These are phyloP conservation scores for Gracilariopsis chorda DNA, from an alignment of 23 red algal genomes.

Conservation along the genomic window DNA sequence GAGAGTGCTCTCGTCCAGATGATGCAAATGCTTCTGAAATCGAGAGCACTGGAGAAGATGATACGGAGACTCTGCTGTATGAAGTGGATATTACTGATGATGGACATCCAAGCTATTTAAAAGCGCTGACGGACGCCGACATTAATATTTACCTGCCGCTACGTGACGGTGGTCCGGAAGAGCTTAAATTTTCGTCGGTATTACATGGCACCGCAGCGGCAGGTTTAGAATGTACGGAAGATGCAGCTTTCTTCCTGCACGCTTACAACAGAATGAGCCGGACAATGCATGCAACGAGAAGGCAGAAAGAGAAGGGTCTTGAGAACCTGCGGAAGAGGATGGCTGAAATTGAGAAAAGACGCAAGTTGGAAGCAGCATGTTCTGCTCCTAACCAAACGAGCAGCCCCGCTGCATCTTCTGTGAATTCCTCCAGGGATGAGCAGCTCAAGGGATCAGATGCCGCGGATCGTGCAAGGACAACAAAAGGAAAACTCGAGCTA, in stretches of 20 bases:
- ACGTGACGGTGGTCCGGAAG: constrained; percentile 83
- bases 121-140: constrained; percentile 70
- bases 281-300: constrained; percentile 49
- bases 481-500: not conserved
- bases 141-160: constrained; percentile 72
- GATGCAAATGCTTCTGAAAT: not conserved
- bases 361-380: not conserved
- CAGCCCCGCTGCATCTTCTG: not conserved
- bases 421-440: not conserved
- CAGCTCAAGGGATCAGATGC: not conserved
- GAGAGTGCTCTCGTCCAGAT: no score
- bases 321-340: constrained; percentile 26
- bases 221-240: constrained; percentile 85
- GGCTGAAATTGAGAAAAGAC: constrained; percentile 5
- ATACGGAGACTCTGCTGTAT: constrained; percentile 34
- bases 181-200: constrained; percentile 68
- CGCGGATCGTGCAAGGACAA: not conserved
- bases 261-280: constrained; percentile 82
- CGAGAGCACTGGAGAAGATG: not conserved
- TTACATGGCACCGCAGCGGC: constrained; percentile 82
- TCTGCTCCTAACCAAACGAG: not conserved
- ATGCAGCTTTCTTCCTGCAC: constrained; percentile 88
- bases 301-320: constrained; percentile 64
- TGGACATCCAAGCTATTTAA: constrained; percentile 50
- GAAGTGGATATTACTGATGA: constrained; percentile 49